Base-by-base conservation (phyloP, 805 yeast genomes). In the Lachancea nothofagi region DNA sequence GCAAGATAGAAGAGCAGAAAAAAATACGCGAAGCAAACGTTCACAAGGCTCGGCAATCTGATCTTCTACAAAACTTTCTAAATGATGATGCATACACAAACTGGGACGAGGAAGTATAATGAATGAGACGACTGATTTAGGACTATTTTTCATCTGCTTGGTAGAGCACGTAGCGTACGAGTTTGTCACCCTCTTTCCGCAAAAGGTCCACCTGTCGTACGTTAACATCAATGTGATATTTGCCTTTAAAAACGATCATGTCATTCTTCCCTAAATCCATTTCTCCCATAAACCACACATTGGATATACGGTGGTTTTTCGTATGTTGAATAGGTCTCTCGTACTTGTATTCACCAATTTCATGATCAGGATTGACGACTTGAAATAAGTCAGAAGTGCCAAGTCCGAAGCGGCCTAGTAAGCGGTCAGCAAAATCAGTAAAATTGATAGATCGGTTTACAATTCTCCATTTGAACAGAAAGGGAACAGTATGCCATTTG, bases 261-360 rank as follows among this genome's bases (percentile, higher is more conserved):
- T 57, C 47, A 20, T 51, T 47, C 10, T 47, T 41, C 21, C 47
- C 47, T 18, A 61, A 26, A 15, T 46, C 43, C 33, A 61, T 42
- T 38, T 58, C 59, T 7, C 63, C 63, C 19, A 50, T 33, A 33
- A 61, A 58, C 56, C 59, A 59, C 10, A 61, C 35, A 36, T 56
- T 57, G 47, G 51, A 46, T 9, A 55, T 37, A 35, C 51, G 55
- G 19, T 41, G 45, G 14, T 40, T 35, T 17, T 49, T 47, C 32
- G 49, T 51, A 8, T 46, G 52, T 36, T 40, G 51, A 14, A 52
- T 36, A n/a, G 61, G 59, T 33, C 48, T 47, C 30, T 57, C 62
- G 40, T 57, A 49, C 37, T 54, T 54, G 42, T 52, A 54, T 2
- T 56, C 51, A 7, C 50, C 61, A 36, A 49, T 49, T 5, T 44